Conservation (phyloP, 352 stramenopile genomes). For the Globisporangium camurandrum region DNA sequence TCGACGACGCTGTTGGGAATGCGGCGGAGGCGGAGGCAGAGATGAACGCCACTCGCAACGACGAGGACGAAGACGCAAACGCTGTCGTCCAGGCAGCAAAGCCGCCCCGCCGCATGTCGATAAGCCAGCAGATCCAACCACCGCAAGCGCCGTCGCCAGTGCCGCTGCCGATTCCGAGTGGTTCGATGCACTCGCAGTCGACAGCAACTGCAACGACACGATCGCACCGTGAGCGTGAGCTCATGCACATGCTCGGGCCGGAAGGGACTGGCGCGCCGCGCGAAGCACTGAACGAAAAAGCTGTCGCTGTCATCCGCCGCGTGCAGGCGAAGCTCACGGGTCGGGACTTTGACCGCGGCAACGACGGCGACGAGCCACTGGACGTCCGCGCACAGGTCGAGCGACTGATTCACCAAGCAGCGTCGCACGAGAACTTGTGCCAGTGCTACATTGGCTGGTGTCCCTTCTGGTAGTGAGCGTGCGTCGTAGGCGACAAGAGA, state of each 20-base stretch:
- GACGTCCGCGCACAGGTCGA: conserved; percentile 88
- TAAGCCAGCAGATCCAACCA: conserved; percentile 13
- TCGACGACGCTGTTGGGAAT: too few relatives aligned
- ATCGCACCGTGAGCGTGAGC: conserved; percentile 74
- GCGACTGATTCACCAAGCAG: conserved; percentile 96
- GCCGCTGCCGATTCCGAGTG: conserved; percentile 19
- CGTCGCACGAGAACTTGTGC: conserved; percentile 98
- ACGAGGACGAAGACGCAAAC: background rate
- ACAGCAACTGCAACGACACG: conserved; percentile 63
- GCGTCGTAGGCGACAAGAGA: too few relatives aligned
- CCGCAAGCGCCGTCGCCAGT: conserved; percentile 1
- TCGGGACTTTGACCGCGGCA: conserved; percentile 91
- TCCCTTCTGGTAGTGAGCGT: conserved; percentile 65
- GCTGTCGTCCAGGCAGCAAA: conserved; percentile 21
- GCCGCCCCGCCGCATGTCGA: conserved; percentile 23
- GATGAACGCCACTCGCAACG: too few relatives aligned
- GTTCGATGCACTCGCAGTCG: conserved; percentile 39
- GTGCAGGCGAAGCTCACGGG: conserved; percentile 99
- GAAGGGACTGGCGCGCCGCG: conserved; percentile 69
- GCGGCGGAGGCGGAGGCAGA: too few relatives aligned
- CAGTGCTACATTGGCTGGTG: conserved; percentile 99
- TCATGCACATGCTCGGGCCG: conserved; percentile 68
- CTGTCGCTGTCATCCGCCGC: conserved; percentile 94
- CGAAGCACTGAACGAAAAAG: conserved; percentile 94
- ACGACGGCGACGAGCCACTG: conserved; percentile 56